Evolutionary conservation across 163 green algal genomes (phyloP).

Genomic region (Chloromonas sp.): DNA sequence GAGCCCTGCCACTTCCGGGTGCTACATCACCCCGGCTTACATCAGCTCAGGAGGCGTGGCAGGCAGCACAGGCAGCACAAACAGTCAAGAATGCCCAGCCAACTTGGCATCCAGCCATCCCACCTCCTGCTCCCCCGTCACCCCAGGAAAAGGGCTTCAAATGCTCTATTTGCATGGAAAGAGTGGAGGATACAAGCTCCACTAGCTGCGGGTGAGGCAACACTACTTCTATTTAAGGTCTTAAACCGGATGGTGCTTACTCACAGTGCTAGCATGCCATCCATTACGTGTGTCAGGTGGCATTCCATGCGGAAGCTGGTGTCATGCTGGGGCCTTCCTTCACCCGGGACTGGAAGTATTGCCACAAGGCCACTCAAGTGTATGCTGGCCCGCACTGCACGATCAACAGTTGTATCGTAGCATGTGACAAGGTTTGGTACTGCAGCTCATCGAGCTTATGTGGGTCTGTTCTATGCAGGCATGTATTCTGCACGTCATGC

Average conservation of each 20-base stretch:
- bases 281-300: not conserved
- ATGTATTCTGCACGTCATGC: not conserved
- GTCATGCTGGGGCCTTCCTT: not conserved
- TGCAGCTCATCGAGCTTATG: not conserved
- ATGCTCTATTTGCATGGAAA: not conserved
- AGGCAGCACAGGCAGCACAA: too few species aligned
- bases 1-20: not conserved
- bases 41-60: too few species aligned
- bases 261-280: not conserved
- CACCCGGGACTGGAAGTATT: not conserved
- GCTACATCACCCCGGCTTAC: not conserved
- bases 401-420: not conserved
- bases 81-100: not conserved
- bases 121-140: not conserved
- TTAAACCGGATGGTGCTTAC: not conserved
- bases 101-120: not conserved
- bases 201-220: not conserved
- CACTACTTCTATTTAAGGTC: not conserved
- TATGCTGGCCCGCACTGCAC: not conserved
- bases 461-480: not conserved
- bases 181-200: not conserved
- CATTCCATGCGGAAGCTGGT: too few species aligned
- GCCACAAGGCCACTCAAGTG: not conserved
- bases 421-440: not conserved
- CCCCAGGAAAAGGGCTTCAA: not conserved